Percentiles rank a stretch among this genome's conserved stretches.
Evolutionary conservation across 352 stramenopile genomes (phyloP).

Genomic region (Phytophthora nicotianae): DNA sequence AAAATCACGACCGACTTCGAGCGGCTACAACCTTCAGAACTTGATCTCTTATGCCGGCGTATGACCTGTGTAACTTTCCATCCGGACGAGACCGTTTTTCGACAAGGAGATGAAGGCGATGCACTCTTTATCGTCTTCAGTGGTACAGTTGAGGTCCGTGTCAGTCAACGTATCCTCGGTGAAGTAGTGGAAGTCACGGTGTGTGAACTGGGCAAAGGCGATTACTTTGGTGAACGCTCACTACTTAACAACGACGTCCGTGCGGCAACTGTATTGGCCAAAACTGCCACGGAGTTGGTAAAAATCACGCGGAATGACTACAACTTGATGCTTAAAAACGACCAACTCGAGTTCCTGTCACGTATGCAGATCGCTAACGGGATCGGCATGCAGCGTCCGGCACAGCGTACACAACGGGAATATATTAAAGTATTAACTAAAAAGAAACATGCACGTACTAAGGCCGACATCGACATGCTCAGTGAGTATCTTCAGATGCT

Average conservation of each 20-base stretch:
- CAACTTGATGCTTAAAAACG: conserved; percentile 74
- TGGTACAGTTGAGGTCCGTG: conserved; percentile 64
- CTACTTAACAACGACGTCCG: conserved; percentile 65
- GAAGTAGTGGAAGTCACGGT: conserved; percentile 74
- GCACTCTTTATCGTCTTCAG: conserved; percentile 76
- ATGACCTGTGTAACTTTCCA: conserved; percentile 58
- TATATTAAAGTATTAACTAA: conserved; percentile 68
- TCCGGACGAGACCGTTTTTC: conserved; percentile 64
- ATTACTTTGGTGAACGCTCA: conserved; percentile 79
- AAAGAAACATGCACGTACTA: conserved; percentile 49
- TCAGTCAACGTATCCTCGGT: conserved; percentile 62
- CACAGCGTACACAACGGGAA: conserved; percentile 46
- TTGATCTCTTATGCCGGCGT: conserved; percentile 65
- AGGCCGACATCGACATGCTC: conserved; percentile 64
- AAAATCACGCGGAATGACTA: conserved; percentile 74
- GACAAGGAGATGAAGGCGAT: conserved; percentile 73
- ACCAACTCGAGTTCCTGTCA: conserved; percentile 72
- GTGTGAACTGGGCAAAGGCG: conserved; percentile 64
- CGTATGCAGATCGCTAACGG: conserved; percentile 63
- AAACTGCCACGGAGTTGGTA: conserved; percentile 59
- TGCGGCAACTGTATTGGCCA: conserved; percentile 64
- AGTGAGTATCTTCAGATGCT: conserved; percentile 74
- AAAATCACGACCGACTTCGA: conserved; percentile 81
- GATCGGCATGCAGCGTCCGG: conserved; percentile 21
- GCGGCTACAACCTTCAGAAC: conserved; percentile 54